A percentile compares a stretch with the other conserved stretches of the same genome.
phyloP scores from a whole-genome alignment of 129 eudicot species.

The Glebionis coronaria region DNA sequence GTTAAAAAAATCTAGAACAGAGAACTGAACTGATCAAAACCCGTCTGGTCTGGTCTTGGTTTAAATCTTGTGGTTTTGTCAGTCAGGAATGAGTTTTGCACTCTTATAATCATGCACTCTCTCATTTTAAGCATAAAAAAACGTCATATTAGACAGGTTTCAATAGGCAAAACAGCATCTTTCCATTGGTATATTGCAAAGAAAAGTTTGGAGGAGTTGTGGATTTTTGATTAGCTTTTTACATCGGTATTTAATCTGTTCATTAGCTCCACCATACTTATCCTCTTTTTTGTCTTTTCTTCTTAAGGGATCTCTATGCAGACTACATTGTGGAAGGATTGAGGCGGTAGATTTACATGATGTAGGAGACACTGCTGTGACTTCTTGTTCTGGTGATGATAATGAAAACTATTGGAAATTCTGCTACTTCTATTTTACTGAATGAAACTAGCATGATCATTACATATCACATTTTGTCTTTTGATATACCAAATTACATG shows the following conservation, averaged over 20 bases:
- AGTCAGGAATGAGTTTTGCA: too few species aligned
- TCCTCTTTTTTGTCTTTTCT: neutral
- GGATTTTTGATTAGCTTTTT: neutral
- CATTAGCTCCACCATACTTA: neutral
- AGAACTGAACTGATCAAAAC: too few species aligned
- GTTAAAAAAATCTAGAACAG: too few species aligned
- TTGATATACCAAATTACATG: constrained; percentile 20
- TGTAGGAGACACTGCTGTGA: neutral
- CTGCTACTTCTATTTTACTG: neutral
- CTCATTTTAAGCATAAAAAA: too few species aligned
- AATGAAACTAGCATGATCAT: neutral
- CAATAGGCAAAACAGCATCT: neutral
- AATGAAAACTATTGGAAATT: constrained; percentile 2
- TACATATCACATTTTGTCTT: neutral
- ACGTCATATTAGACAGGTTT: neutral
- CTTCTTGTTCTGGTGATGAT: neutral
- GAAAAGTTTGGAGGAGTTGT: neutral
- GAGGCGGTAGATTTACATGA: constrained; percentile 48
- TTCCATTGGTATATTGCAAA: neutral
- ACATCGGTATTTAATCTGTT: neutral
- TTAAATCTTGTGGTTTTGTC: too few species aligned
- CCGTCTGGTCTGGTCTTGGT: too few species aligned
- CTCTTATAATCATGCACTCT: too few species aligned
- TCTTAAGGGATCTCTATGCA: constrained; percentile 84
- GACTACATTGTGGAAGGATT: constrained; percentile 76